These are phyloP conservation scores for Crithidia brevicula DNA, from an alignment of 208 protist species.

Conservation along the genomic window DNA sequence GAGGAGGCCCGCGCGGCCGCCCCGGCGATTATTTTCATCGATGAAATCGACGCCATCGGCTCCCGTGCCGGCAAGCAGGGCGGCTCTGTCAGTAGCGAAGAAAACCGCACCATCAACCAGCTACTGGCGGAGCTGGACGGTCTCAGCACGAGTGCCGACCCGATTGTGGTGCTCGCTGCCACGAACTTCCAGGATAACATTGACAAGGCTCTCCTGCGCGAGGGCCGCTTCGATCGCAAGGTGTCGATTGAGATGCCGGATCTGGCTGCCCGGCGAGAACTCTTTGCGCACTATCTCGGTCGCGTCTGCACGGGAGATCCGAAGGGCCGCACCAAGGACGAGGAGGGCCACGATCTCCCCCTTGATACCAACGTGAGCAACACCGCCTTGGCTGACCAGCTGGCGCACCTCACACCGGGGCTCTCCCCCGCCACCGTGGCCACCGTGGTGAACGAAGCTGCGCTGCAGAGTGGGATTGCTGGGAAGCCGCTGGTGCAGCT, in stretches of 20 bases:
- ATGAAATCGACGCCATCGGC: slow-evolving; percentile 99
- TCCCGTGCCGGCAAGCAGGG: slow-evolving; percentile 67
- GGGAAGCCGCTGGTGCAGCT: slow-evolving; percentile 80
- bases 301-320: slow-evolving; percentile 84
- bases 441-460: slow-evolving; percentile 97
- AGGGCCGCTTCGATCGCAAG: slow-evolving; percentile 92
- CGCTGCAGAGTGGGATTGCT: slow-evolving; percentile 84
- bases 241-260: slow-evolving; percentile 89
- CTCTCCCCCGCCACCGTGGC: slow-evolving; percentile 95
- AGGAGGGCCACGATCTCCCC: slow-evolving; percentile 57
- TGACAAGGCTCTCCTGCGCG: slow-evolving; percentile 91
- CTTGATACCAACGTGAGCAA: slow-evolving; percentile 66
- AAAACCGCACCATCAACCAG: slow-evolving; percentile 97
- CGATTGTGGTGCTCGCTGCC: slow-evolving; percentile 96
- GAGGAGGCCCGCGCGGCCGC: slow-evolving; percentile 91
- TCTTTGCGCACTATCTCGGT: slow-evolving; percentile 89
- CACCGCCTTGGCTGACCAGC: slow-evolving; percentile 35
- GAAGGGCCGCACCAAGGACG: slow-evolving; percentile 60
- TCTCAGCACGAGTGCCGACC: slow-evolving; percentile 80
- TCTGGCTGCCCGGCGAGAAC: slow-evolving; percentile 66
- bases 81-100: slow-evolving; percentile 89
- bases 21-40: slow-evolving; percentile 98
- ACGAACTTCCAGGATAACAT: slow-evolving; percentile 97
- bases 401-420: slow-evolving; percentile 89
- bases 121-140: slow-evolving; percentile 97